Evolutionary conservation across 2,329 filamentous ascomycete species (phyloP).

Genomic region (Aspergillus melleus): DNA sequence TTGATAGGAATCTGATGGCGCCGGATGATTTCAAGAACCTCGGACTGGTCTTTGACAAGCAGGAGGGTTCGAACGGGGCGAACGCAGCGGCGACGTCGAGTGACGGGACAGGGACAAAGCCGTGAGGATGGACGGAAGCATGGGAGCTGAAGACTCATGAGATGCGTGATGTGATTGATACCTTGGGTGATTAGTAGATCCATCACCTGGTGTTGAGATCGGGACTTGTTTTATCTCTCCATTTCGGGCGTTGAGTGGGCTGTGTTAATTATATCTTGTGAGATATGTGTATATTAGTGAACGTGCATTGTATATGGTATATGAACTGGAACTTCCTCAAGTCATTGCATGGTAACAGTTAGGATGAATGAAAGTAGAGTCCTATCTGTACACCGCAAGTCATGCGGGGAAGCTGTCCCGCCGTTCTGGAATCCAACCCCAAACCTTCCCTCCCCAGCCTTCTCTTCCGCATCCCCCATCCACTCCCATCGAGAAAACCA

Average conservation of each 20-base stretch:
- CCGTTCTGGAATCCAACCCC: neutral
- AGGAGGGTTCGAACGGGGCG: slow-evolving; percentile 12
- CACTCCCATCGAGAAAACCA: slow-evolving; percentile 5
- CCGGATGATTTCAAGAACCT: slow-evolving; percentile 93
- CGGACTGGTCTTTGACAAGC: slow-evolving; percentile 65
- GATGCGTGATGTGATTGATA: neutral
- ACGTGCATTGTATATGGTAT: neutral
- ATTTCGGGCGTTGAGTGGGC: neutral
- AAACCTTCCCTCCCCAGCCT: slow-evolving; percentile 2
- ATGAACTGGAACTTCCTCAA: too few relatives aligned
- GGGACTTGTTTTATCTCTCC: slow-evolving; percentile 1
- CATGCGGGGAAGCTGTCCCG: slow-evolving; percentile 21
- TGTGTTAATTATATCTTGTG: neutral
- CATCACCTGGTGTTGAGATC: neutral
- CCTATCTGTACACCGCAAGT: neutral
- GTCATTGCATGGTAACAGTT: neutral
- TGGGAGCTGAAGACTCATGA: neutral
- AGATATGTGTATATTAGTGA: neutral
- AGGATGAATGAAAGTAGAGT: too few relatives aligned
- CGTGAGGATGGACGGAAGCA: neutral
- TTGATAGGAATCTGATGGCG: slow-evolving; percentile 83
- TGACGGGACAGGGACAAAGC: slow-evolving; percentile 11
- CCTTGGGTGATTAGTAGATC: neutral
- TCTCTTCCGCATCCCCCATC: slow-evolving; percentile 13
- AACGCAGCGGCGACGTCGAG: neutral